Evolutionary conservation across 2,329 filamentous ascomycete species (phyloP), one percentile per base, ranked within the genome.

Genomic region (Paraphoma chrysanthemicola): DNA sequence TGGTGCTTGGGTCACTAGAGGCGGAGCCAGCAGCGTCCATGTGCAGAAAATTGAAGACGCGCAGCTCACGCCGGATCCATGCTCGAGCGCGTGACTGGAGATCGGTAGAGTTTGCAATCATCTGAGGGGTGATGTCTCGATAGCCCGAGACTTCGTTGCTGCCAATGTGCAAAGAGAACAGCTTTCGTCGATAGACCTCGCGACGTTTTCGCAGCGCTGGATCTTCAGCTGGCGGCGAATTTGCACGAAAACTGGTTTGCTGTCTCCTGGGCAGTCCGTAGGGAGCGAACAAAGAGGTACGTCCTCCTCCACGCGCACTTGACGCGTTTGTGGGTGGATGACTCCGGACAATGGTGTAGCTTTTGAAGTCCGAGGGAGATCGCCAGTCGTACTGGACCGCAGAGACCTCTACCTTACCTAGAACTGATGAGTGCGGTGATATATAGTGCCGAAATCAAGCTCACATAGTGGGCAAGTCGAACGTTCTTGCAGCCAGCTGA

Each of bases 11-110:
- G 3, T 50, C 65, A 30, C 48, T 45, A 6, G 65, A 59, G 5
- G 65, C 53, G 1, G 60, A 62, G 60, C 67, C 67, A 12, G 62
- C 49, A 2, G 53, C 57, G 56, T 66, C 67, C 31, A 79, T 81
- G 49, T 82, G 78, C 11, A 96, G 80, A 68, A 93, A 95, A 14
- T 85, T 83, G 66, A 97, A 97, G 16, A 96, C 91, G 52, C 88
- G 87, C 3, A 97, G 80, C 72, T 98, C 94, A 43, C 94, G 86
- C 0, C 93, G 86, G 48, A 97, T 86, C 85, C 92, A 98, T 59
- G 86, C 88, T 6, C 91, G 85, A 2, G 93, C 93, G 36, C 91
- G 88, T 0, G 89, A 90, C 16, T 92, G 84, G 0, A 97, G 83
- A 18, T 88, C 85, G 0, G 85, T 76, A 18, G 92, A 89, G 1